Evolutionary conservation across 192 early-diverging fungal species (phyloP).

Genomic region (Podila horticola): DNA sequence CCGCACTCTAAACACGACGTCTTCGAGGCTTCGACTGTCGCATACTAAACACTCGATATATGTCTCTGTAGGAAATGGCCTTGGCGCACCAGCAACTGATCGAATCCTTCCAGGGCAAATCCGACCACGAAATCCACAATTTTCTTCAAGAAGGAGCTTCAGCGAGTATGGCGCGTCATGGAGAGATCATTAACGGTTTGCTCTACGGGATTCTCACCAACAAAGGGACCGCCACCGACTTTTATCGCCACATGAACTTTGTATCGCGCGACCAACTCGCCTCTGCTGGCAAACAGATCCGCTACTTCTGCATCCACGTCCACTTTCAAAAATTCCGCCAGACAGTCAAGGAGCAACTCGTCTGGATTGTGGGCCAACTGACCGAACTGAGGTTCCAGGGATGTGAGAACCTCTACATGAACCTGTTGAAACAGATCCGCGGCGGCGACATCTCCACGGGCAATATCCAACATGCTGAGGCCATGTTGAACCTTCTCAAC

Average conservation of each 20-base stretch:
- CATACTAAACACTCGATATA: not conserved
- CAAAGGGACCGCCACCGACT: conserved; percentile 33
- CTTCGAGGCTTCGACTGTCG: not conserved
- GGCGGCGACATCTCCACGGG: conserved; percentile 63
- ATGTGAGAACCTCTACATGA: conserved; percentile 63
- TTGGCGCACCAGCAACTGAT: conserved; percentile 35
- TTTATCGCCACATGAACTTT: conserved; percentile 68
- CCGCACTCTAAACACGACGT: not conserved
- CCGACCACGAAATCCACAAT: conserved; percentile 70
- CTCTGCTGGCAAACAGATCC: conserved; percentile 30
- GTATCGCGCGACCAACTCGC: conserved; percentile 66
- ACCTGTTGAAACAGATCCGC: conserved; percentile 67
- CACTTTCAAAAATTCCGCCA: conserved; percentile 34
- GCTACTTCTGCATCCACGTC: conserved; percentile 26
- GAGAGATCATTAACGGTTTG: conserved; percentile 65
- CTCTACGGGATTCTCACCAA: conserved; percentile 69
- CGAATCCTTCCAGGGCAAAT: conserved; percentile 48
- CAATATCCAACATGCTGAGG: conserved; percentile 61
- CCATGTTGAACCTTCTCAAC: conserved; percentile 60
- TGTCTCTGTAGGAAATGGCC: conserved; percentile 53
- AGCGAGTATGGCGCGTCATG: conserved; percentile 59
- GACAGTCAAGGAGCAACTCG: conserved; percentile 51
- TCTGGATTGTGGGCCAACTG: conserved; percentile 71
- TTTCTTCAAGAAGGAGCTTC: conserved; percentile 66
- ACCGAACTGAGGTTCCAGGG: conserved; percentile 56